These are phyloP conservation scores for Trichoderma hamatum DNA, from an alignment of 2,329 filamentous ascomycete species.

Conservation along the genomic window DNA sequence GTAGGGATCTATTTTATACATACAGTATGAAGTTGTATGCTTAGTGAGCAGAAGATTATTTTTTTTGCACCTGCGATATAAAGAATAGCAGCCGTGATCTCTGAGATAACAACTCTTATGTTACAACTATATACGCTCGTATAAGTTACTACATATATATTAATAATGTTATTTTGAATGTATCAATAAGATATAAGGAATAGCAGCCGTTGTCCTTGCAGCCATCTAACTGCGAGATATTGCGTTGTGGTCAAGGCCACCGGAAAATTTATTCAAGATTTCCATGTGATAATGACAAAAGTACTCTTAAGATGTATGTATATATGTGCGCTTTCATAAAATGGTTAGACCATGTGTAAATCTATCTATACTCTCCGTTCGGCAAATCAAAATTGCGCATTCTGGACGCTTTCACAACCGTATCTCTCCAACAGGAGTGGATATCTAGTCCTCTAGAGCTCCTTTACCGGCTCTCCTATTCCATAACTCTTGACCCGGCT, in stretches of 20 bases:
- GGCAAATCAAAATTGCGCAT: too few species aligned
- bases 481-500: conserved; percentile 68
- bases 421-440: not conserved
- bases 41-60: not conserved
- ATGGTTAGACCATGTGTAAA: not conserved
- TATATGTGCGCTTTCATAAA: not conserved
- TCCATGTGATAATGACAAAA: not conserved
- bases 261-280: not conserved
- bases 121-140: too few species aligned
- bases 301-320: not conserved
- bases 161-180: too few species aligned
- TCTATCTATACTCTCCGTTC: too few species aligned
- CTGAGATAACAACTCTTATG: too few species aligned
- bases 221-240: not conserved
- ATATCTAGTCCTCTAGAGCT: not conserved
- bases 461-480: conserved; percentile 31
- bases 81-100: not conserved
- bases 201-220: not conserved
- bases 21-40: not conserved
- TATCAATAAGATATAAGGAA: too few species aligned
- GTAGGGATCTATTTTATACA: not conserved
- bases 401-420: too few species aligned
- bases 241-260: not conserved
- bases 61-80: not conserved
- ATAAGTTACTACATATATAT: too few species aligned